These are phyloP conservation scores for Globisporangium nodosum DNA, from an alignment of 352 stramenopile species.

Conservation along the genomic window DNA sequence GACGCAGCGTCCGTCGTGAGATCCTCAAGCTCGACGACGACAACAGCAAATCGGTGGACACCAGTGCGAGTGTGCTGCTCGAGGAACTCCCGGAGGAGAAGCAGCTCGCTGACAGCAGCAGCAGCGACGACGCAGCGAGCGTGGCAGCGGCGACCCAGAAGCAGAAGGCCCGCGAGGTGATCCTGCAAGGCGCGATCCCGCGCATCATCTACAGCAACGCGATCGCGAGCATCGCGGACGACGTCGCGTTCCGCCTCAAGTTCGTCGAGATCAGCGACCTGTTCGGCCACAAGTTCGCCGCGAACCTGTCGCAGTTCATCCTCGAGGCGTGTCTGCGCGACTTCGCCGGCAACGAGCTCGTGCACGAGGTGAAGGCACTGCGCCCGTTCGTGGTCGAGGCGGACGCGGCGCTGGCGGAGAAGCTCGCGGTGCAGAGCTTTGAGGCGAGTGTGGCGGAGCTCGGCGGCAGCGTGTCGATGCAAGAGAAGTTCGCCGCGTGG, in stretches of 20 bases:
- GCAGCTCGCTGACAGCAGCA: conserved; percentile 9
- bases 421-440: conserved; percentile 43
- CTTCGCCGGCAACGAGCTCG: conserved; percentile 51
- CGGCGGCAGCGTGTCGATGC: conserved; percentile 33
- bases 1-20: conserved; percentile 54
- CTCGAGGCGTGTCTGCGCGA: conserved; percentile 49
- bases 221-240: conserved; percentile 44
- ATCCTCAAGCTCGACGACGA: conserved; percentile 69
- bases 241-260: conserved; percentile 65
- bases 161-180: conserved; percentile 52
- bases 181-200: conserved; percentile 78
- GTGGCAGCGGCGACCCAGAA: conserved; percentile 33
- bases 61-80: conserved; percentile 39
- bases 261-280: conserved; percentile 78
- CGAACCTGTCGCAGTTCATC: conserved; percentile 66
- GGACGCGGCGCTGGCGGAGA: conserved; percentile 36
- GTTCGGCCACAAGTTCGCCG: conserved; percentile 51
- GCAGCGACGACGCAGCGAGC: conserved; percentile 17
- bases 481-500: conserved; percentile 64
- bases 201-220: conserved; percentile 82
- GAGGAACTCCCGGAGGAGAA: conserved; percentile 58
- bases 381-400: conserved; percentile 36
- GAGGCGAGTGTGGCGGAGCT: conserved; percentile 49
- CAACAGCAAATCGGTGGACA: conserved; percentile 16
- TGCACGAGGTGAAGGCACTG: conserved; percentile 48